Evolutionary conservation across 345 rosid species (phyloP), one percentile per base, ranked within the genome.

Genomic region (Gossypium longicalyx): DNA sequence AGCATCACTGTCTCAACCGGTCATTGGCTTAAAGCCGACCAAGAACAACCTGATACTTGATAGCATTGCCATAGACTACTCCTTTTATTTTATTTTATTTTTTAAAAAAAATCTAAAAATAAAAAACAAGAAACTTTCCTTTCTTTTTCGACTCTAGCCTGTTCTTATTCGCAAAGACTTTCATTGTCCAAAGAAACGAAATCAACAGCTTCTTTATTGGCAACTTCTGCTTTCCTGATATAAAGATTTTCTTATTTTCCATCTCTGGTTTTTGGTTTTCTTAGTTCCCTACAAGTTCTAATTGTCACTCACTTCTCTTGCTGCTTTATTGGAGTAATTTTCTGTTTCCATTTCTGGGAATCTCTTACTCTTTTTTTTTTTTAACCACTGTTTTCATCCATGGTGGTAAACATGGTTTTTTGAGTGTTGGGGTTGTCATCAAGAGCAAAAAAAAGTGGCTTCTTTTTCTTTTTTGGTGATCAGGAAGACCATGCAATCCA

Each of bases 401-500:
- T 10, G 59, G 60, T 6, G 29, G 9, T 73, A 2, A 19, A 61
- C 38, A 17, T 52, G 17, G 57, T 2, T 62, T 63, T n/a, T 25
- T 9, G 38, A 71, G 38, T 34, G 9, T 58, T 72, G 53, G 34
- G 20, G 20, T 58, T 12, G 47, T 72, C 19, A 57, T 25, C 41
- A 58, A 20, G 65, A 7, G 38, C 25, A 38, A 56, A 20, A 19
- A 53, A 34, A 2, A 49, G 53, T 0, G 53, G 44, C 51, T 9
- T 47, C 9, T 54, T 45, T 45, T 34, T 34, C 7, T 34, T 59
- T 59, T 12, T 61, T n/a, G 41, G 51, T 59, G 71, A 57, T 56
- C 11, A 34, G 41, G 72, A 64, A 29, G 69, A 57, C 72, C 64
- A 70, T 16, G 75, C 67, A 25, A 70, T 70, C 66, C 29, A 75